Evolutionary conservation across 306 rosid genomes (phyloP).

Genomic region (Phaseolus lunatus): DNA sequence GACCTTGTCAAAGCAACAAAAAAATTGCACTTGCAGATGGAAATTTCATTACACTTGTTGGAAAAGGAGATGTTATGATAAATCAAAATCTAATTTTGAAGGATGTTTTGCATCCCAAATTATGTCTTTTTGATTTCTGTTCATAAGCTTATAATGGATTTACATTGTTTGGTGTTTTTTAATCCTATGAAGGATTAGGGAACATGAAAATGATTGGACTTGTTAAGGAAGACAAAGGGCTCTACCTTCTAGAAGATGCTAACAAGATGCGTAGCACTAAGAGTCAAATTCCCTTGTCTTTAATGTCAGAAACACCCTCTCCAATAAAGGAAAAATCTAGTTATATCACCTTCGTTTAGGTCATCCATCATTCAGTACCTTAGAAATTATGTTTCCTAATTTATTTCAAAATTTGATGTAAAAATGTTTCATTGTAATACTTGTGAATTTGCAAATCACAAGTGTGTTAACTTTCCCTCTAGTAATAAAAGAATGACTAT

Average conservation of each 20-base stretch:
- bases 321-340: neutral
- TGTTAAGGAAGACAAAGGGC: neutral
- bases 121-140: too few species aligned
- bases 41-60: too few species aligned
- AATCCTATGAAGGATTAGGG: neutral
- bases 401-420: neutral
- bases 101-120: too few species aligned
- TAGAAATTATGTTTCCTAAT: neutral
- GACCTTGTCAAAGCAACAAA: too few species aligned
- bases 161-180: neutral
- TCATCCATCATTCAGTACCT: neutral
- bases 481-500: neutral
- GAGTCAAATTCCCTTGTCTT: neutral
- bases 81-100: too few species aligned
- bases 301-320: neutral
- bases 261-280: neutral
- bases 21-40: too few species aligned
- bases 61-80: too few species aligned
- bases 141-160: too few species aligned
- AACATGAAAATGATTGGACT: conserved; percentile 18
- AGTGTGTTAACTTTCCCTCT: neutral
- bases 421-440: neutral
- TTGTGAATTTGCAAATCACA: neutral
- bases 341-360: neutral
- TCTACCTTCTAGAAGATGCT: neutral